Evolutionary conservation across 805 yeast genomes (phyloP).

Genomic region (Yamadazyma paraphyllophila): DNA sequence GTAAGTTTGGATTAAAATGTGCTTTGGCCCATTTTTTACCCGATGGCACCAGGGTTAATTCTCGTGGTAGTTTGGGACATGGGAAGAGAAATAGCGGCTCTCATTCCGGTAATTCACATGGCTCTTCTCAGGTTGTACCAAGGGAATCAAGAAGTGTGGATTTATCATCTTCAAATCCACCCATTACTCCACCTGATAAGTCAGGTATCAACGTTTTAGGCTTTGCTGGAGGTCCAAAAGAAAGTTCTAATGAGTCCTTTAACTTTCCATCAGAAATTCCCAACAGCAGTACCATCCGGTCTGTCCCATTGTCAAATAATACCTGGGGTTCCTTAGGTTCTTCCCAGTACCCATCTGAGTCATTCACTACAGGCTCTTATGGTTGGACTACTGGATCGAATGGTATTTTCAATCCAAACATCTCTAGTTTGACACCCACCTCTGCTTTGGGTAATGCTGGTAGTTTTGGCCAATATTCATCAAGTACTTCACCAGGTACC

Average conservation of each 20-base stretch:
- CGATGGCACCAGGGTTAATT: slow-evolving; percentile 80
- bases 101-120: neutral
- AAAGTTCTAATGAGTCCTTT: neutral
- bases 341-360: slow-evolving; percentile 1
- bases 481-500: slow-evolving; percentile 14
- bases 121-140: neutral
- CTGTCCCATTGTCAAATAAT: neutral
- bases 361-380: neutral
- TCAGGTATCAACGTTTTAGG: neutral
- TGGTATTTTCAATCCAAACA: slow-evolving; percentile 10
- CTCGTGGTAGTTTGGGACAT: slow-evolving; percentile 17
- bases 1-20: slow-evolving; percentile 92
- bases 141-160: neutral
- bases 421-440: neutral
- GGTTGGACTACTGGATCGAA: slow-evolving; percentile 2
- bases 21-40: slow-evolving; percentile 90
- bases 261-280: neutral
- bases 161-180: neutral
- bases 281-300: neutral
- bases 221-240: neutral
- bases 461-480: slow-evolving; percentile 10
- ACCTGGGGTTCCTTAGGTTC: neutral
- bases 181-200: slow-evolving; percentile 6
- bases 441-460: neutral
- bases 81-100: neutral